Conservation (phyloP, 768 basidiomycete species). For the Kondoa subrosea region DNA sequence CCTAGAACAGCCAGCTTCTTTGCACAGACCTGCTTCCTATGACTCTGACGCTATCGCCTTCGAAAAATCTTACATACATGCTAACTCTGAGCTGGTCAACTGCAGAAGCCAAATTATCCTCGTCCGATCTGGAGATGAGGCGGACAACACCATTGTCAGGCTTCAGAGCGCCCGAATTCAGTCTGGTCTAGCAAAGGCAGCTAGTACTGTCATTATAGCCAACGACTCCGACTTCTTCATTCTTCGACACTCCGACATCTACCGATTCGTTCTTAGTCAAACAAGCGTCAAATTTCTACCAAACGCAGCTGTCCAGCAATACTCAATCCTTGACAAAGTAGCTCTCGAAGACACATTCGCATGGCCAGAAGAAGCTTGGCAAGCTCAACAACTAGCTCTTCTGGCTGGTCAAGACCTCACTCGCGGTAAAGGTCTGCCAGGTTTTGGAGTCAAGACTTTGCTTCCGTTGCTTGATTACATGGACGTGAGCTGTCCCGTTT, state of each 20-base stretch:
- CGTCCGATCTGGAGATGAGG: neutral
- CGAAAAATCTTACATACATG: neutral
- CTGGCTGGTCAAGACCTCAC: neutral
- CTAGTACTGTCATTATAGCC: neutral
- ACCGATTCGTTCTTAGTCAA: neutral
- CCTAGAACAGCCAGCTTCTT: neutral
- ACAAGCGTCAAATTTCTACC: neutral
- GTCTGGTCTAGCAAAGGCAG: neutral
- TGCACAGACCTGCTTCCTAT: neutral
- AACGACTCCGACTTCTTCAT: neutral
- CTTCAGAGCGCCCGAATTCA: neutral
- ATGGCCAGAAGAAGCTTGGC: neutral
- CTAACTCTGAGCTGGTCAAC: neutral
- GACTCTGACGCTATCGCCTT: neutral
- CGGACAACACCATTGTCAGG: neutral
- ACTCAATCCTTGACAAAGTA: neutral
- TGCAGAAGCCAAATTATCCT: neutral
- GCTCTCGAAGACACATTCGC: neutral
- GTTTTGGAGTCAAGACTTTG: neutral
- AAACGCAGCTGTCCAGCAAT: neutral
- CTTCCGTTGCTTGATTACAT: neutral
- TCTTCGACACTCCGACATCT: neutral
- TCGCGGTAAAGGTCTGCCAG: neutral
- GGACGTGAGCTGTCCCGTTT: neutral
- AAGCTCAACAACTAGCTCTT: neutral